Evolutionary conservation across 768 basidiomycete species (phyloP).

Genomic region (Mycena latifolia): DNA sequence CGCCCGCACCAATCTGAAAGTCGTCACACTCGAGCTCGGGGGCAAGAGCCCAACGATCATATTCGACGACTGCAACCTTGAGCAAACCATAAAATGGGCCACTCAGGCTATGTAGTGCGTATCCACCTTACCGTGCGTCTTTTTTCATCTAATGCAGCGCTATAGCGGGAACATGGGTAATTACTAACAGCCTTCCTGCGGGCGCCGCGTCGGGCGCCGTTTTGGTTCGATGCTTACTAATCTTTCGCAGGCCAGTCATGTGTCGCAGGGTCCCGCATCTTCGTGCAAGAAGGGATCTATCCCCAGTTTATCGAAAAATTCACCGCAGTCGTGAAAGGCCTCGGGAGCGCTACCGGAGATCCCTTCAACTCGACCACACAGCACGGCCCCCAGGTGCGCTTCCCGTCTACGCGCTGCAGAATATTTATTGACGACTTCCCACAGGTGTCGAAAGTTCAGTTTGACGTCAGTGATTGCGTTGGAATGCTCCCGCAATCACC

Average conservation of each 20-base stretch:
- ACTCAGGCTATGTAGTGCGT: conserved; percentile 80
- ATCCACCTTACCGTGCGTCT: neutral
- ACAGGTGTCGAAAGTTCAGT: conserved; percentile 82
- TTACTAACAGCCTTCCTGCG: no score
- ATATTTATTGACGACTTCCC: neutral
- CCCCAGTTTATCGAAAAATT: conserved; percentile 80
- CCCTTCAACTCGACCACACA: conserved; percentile 71
- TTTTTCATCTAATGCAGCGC: conserved; percentile 2
- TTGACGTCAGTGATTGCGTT: conserved; percentile 62
- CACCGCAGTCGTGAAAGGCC: conserved; percentile 60
- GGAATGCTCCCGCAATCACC: neutral
- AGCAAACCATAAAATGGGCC: conserved; percentile 81
- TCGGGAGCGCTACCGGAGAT: conserved; percentile 71
- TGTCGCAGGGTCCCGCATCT: conserved; percentile 87
- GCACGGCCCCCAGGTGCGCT: conserved; percentile 69
- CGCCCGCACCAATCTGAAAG: conserved; percentile 86
- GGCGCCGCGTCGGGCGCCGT: no score
- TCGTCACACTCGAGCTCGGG: conserved; percentile 85
- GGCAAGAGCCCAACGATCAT: conserved; percentile 82
- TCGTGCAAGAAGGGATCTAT: conserved; percentile 83
- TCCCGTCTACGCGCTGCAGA: neutral
- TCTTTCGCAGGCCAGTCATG: conserved; percentile 75
- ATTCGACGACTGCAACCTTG: conserved; percentile 80
- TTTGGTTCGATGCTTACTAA: neutral
- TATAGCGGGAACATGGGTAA: conserved; percentile 35